phyloP scores from a whole-genome alignment of 208 protist genomes.

The Trypanosoma avium region DNA sequence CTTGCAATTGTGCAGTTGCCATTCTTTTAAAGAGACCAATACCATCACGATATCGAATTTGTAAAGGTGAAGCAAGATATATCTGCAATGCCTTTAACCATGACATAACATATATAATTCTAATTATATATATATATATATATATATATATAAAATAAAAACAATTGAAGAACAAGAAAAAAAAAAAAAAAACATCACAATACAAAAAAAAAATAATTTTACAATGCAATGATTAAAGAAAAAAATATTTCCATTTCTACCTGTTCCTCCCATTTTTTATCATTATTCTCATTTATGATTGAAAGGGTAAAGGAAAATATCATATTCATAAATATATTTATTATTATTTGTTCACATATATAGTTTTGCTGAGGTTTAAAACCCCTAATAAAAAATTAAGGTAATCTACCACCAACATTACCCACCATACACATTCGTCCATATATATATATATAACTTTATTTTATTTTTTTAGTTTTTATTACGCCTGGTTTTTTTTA shows the following conservation, averaged over 20 bases:
- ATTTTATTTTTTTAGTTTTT: constrained; percentile 18
- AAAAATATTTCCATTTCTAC: not conserved
- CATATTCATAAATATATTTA: not conserved
- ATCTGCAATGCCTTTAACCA: constrained; percentile 9
- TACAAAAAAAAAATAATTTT: not conserved
- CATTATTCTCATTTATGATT: too few relatives aligned
- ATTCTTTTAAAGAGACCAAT: constrained; percentile 23
- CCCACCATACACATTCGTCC: too few relatives aligned
- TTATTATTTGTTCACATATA: not conserved
- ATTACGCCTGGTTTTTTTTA: constrained; percentile 1
- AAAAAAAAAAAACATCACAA: not conserved
- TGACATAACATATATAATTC: constrained; percentile 9
- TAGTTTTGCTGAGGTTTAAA: too few relatives aligned
- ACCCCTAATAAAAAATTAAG: too few relatives aligned
- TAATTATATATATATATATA: too few relatives aligned
- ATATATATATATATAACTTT: too few relatives aligned
- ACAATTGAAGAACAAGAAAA: not conserved
- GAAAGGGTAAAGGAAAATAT: not conserved
- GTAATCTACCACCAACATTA: too few relatives aligned
- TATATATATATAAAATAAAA: constrained; percentile 5
- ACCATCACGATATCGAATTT: constrained; percentile 3
- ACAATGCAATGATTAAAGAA: not conserved
- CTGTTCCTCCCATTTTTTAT: too few relatives aligned
- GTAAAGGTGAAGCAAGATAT: constrained; percentile 9
- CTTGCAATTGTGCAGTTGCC: constrained; percentile 35